These are phyloP conservation scores for Sporothrix phasma DNA, from an alignment of 2,329 filamentous ascomycete genomes.

Conservation along the genomic window DNA sequence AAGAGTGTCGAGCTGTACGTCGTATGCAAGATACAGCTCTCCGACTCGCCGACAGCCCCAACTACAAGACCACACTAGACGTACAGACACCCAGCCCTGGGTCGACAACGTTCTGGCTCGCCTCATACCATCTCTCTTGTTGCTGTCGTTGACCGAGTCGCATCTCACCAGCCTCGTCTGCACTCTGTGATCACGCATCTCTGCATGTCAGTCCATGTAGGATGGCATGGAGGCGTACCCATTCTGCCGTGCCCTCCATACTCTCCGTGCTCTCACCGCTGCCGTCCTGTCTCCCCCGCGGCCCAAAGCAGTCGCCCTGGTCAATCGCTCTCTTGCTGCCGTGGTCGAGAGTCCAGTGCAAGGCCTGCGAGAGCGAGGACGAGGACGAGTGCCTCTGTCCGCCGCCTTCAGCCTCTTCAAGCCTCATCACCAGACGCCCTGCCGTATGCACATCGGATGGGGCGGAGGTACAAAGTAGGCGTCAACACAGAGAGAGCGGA, in stretches of 20 bases:
- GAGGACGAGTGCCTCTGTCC: no score
- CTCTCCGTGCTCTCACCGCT: not conserved
- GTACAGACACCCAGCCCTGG: not conserved
- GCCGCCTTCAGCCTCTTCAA: no score
- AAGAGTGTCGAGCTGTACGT: no score
- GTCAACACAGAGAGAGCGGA: no score
- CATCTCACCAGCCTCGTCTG: no score
- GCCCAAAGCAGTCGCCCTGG: not conserved
- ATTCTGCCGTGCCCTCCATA: not conserved
- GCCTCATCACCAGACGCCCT: no score
- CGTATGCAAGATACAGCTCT: no score
- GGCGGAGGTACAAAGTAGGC: no score
- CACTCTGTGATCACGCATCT: no score
- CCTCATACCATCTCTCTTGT: not conserved
- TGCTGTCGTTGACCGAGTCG: not conserved
- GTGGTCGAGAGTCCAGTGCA: not conserved
- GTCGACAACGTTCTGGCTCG: not conserved
- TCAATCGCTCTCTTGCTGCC: not conserved
- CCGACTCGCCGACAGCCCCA: not conserved
- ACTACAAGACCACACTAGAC: not conserved
- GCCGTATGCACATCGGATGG: no score
- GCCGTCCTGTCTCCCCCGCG: not conserved
- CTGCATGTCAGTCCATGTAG: no score
- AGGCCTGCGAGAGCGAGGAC: not conserved
- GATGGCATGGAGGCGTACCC: no score